Conservation (phyloP, 805 yeast genomes). For the Yamadazyma tumulicola region DNA sequence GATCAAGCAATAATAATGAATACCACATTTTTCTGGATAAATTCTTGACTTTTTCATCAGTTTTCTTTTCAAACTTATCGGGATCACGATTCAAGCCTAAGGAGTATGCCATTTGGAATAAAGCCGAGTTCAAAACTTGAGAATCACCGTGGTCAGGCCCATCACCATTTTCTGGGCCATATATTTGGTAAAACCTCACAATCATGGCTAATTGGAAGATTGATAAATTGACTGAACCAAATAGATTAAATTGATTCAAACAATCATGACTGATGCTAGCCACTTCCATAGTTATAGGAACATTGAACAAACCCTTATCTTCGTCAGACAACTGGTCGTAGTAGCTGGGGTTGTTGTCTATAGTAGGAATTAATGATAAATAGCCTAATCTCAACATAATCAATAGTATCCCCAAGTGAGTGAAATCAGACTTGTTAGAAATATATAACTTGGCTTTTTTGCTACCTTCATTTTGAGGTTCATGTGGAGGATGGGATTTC, state of each 20-base stretch:
- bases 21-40: conserved; percentile 38
- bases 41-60: conserved; percentile 17
- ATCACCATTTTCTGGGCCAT: conserved; percentile 55
- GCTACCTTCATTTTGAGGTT: conserved; percentile 1
- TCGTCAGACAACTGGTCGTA: conserved; percentile 13
- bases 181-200: conserved; percentile 47
- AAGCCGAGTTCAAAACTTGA: conserved; percentile 51
- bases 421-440: conserved; percentile 31
- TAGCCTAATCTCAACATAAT: conserved; percentile 33
- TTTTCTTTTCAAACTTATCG: conserved; percentile 8
- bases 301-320: conserved; percentile 21
- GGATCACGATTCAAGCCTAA: conserved; percentile 73
- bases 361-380: conserved; percentile 33
- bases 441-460: conserved; percentile 13
- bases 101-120: conserved; percentile 63
- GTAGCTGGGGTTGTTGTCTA: conserved; percentile 3
- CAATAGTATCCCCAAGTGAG: conserved; percentile 32
- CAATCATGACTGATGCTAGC: conserved; percentile 31
- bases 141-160: conserved; percentile 57
- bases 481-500: not conserved
- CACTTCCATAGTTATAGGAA: conserved; percentile 30
- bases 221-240: conserved; percentile 42
- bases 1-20: conserved; percentile 25
- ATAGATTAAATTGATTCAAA: conserved; percentile 31
- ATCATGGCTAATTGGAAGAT: conserved; percentile 53